Evolutionary conservation across 139 green algal genomes (phyloP).

Genomic region (Dunaliella primolecta): DNA sequence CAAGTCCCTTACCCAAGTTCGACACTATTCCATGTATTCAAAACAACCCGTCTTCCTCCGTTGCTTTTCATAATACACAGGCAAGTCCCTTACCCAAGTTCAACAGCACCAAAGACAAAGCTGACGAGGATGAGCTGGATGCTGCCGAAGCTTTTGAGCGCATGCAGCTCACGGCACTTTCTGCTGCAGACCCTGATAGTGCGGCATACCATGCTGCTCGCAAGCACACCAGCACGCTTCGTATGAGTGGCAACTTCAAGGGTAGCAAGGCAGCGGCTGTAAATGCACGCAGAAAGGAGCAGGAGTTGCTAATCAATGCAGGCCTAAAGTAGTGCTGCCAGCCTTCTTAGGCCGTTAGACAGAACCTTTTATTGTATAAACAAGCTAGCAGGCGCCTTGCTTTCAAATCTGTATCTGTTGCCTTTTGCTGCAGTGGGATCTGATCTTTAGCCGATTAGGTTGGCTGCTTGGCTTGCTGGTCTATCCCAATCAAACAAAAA

Average conservation of each 20-base stretch:
- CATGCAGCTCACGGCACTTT: conserved; percentile 49
- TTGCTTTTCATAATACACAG: too few relatives aligned
- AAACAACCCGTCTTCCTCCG: too few relatives aligned
- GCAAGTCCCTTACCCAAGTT: conserved; percentile 3
- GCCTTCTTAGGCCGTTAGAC: too few relatives aligned
- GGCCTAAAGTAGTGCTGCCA: background rate
- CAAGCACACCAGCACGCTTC: background rate
- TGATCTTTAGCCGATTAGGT: too few relatives aligned
- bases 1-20: conserved; percentile 4
- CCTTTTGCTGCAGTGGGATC: too few relatives aligned
- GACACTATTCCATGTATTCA: too few relatives aligned
- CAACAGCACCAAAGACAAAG: background rate
- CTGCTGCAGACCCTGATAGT: conserved; percentile 50
- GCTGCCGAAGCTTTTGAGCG: conserved; percentile 61
- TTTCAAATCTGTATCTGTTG: too few relatives aligned
- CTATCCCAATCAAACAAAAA: too few relatives aligned
- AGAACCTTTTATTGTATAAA: too few relatives aligned
- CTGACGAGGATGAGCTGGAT: conserved; percentile 50
- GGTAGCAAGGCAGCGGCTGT: conserved; percentile 21
- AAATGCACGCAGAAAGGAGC: conserved; percentile 15
- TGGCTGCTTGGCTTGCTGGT: too few relatives aligned
- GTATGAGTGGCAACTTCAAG: background rate
- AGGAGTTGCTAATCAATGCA: conserved; percentile 6
- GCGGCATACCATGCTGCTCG: conserved; percentile 39
- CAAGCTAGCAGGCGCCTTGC: too few relatives aligned